Base-by-base conservation (phyloP, 1,284 basidiomycete species). In the Cutaneotrichosporon curvatum region DNA sequence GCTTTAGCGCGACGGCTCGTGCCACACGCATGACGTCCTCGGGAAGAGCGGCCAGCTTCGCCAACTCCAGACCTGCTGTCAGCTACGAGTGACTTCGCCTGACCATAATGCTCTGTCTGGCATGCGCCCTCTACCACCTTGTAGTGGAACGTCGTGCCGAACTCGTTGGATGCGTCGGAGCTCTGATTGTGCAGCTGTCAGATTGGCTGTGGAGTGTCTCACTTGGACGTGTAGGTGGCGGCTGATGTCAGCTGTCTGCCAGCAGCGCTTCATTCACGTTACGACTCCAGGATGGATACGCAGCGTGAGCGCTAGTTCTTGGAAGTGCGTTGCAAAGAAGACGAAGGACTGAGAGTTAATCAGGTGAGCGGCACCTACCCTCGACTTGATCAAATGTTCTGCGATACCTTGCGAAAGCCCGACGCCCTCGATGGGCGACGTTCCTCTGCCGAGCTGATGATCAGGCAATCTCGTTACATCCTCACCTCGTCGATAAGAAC, bases 401-500 rank as follows among this genome's bases (percentile, higher is more conserved):
- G 88, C 87, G 48, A 97, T 86, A 0, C 94, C 91, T 68, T 94
- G 86, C 0, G 87, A 83, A 39, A 97, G 83, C 1, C 89, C 94
- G 12, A 89, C 72, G 0, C 94, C 91, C 63, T 95, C 90, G 37
- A 76, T 72, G 0, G 89, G 82, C 4, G 87, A 84, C 0, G 92
- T 95, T 3, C 89, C 90, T 30, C 88, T 77, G 2, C 65, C 63
- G 8, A 70, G 59, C 68, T 69, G 32, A 12, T 10, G n/a, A 25
- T 38, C 42, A 45, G 42, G 14, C 25, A 28, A 28, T 7, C 7
- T 16, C 16, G 15, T 50, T 40, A 6, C 9, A 65, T 65, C 15
- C 30, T 85, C 12, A 96, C 78, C 67, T 97, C 94, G 64, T 98
- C 94, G 22, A 97, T 79, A 1, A 97, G 69, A 1, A 97, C 76